A percentile compares a stretch with the other conserved stretches of the same genome.
phyloP scores from a whole-genome alignment of 2,329 filamentous ascomycete genomes.

The Pseudogymnoascus sp. region DNA sequence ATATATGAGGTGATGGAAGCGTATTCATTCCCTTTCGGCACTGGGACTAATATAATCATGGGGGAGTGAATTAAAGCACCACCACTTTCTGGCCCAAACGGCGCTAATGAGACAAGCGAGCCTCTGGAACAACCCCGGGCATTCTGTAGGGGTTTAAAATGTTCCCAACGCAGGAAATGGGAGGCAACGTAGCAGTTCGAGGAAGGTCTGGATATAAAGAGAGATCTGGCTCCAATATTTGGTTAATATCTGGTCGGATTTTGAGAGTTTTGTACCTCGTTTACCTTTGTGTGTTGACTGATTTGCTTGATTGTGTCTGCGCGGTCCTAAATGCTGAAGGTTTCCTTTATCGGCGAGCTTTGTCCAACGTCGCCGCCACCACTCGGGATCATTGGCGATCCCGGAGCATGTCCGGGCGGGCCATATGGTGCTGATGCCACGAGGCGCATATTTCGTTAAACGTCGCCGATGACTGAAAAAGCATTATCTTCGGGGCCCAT shows the following conservation, averaged over 20 bases:
- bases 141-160: slow-evolving; percentile 7
- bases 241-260: background rate
- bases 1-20: slow-evolving; percentile 7
- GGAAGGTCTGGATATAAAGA: background rate
- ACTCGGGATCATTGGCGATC: slow-evolving; percentile 2
- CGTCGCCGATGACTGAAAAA: background rate
- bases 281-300: background rate
- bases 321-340: background rate
- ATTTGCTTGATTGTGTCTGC: background rate
- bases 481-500: background rate
- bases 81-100: slow-evolving; percentile 6
- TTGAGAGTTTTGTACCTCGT: background rate
- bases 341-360: background rate
- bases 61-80: slow-evolving; percentile 5
- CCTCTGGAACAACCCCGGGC: slow-evolving; percentile 5
- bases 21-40: slow-evolving; percentile 7
- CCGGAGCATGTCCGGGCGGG: background rate
- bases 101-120: slow-evolving; percentile 5
- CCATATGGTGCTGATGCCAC: background rate
- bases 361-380: background rate
- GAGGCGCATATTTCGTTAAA: slow-evolving; percentile 1
- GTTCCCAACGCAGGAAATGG: background rate
- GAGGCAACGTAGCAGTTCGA: background rate
- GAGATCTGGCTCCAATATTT: background rate
- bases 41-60: slow-evolving; percentile 3